Base-by-base conservation (phyloP, 2,329 filamentous ascomycete genomes). In the Nothophoma quercina region DNA sequence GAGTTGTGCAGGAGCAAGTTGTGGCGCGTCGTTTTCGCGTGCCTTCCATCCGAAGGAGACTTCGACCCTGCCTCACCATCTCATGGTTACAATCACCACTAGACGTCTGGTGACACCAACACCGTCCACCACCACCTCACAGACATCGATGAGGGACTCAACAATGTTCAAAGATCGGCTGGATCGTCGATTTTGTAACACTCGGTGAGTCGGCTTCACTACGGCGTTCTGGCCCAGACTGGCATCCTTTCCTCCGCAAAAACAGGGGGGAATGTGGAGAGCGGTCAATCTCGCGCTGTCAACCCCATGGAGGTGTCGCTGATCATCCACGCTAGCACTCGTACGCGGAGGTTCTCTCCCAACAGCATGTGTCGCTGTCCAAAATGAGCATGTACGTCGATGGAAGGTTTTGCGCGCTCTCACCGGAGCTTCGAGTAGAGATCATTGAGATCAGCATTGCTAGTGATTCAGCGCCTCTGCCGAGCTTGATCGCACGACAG, bases 181-280 rank as follows among this genome's bases (percentile, higher is more conserved):
- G 5, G 44, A 48, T 49, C n/a, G 8, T 19, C 39, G 10, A n/a
- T 35, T 16, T 16, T 28, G 33, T 18, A 21, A 41, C 29, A 30
- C 36, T 55, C 51, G 19, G 50, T 45, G 45, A 54, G 30, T 45
- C 45, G 56, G 54, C 46, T 26, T 45, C 51, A 59, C 55, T 54
- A 18, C 36, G 41, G 51, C 41, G 12, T 29, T 51, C 38, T 38
- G 8, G 30, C 42, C 50, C 45, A 34, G 49, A 44, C 32, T 32
- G 36, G 29, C 30, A 42, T 39, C 29, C 43, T 29, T 41, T 41
- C 40, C 55, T 60, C 57, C 57, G 45, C 49, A 56, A 41, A 55
- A 58, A 49, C 9, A 45, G 57, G 60, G 61, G 59, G 56, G 41
- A 39, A 45, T 42, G 54, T 46, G 58, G 59, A 60, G 52, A 55